Evolutionary conservation across 306 rosid genomes (phyloP).

Genomic region (Hippophae gyantsensis): DNA sequence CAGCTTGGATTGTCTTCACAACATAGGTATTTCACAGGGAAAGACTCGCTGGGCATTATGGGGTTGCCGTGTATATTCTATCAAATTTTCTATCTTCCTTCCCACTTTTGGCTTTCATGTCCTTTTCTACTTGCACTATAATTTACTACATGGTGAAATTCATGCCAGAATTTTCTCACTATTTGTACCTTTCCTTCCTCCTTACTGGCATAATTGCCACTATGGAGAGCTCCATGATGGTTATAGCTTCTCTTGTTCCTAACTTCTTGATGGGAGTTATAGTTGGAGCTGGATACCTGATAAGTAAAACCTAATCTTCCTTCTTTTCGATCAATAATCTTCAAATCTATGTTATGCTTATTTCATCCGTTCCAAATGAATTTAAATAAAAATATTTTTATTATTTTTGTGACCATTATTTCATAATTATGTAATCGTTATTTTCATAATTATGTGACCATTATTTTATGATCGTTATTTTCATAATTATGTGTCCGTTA

Average conservation of each 20-base stretch:
- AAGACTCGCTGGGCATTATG: conserved; percentile 68
- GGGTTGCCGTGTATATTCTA: conserved; percentile 49
- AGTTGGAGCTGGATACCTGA: conserved; percentile 83
- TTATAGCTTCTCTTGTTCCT: conserved; percentile 86
- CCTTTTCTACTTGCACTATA: conserved; percentile 52
- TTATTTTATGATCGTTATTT: too few species aligned
- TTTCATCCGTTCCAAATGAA: too few species aligned
- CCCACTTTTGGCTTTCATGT: conserved; percentile 72
- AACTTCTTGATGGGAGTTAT: conserved; percentile 82
- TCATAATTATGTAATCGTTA: too few species aligned
- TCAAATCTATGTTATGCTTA: neutral
- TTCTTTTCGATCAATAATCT: neutral
- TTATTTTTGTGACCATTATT: too few species aligned
- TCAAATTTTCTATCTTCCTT: conserved; percentile 78
- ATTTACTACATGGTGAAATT: conserved; percentile 71
- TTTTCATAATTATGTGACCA: too few species aligned
- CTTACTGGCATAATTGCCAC: conserved; percentile 55
- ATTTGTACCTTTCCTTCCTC: conserved; percentile 45
- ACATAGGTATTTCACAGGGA: conserved; percentile 64
- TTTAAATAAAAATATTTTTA: too few species aligned
- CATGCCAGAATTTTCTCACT: conserved; percentile 43
- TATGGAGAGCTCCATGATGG: conserved; percentile 85
- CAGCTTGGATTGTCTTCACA: conserved; percentile 3
- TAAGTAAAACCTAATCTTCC: conserved; percentile 20
- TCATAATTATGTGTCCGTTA: too few species aligned